Evolutionary conservation across 2,329 filamentous ascomycete genomes (phyloP), one percentile per base, ranked within the genome.

Genomic region (Colletotrichum sp.): DNA sequence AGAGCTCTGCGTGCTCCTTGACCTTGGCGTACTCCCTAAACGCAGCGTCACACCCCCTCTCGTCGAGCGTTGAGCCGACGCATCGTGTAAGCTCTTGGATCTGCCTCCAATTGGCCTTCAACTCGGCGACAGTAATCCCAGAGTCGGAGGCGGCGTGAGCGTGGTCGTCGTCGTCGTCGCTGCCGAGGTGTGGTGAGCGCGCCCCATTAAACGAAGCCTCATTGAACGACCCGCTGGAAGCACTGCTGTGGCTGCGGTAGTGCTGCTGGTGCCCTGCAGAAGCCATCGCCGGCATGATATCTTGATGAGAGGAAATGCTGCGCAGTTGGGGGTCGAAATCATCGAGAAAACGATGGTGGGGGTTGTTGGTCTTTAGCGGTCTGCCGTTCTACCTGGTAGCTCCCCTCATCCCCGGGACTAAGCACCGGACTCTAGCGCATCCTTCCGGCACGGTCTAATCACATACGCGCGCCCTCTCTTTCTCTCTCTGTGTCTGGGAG

Each of bases 11-110:
- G 28, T 72, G 52, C n/a, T 69, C 70, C 49, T 82, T 85, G 64
- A 86, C 78, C 76, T 85, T 89, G 68, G 79, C 78, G 63, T 88
- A 89, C 8, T 87, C 83, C 28, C 87, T 85, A 78, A 86, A 89
- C 7, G 85, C 85, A 5, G 83, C 81, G 72, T 89, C 88, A 18
- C 89, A 84, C 8, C 86, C 82, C 71, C 79, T 84, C 2, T 80
- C 81, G 0, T 82, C 78, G 5, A 85, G 82, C 6, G 81, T 80
- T 52, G 82, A 79, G 59, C 83, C 81, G 79, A 87, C 83, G 64
- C 84, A 83, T 71, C 83, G 83, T 10, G 85, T 78, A 9, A 86
- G 79, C 28, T 79, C 75, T 15, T 84, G 82, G 4, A 87, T 81
- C 69, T 85, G 84, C 21, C 84, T 82, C 34, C 82, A 81, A 74